Evolutionary conservation across 768 basidiomycete species (phyloP).

Genomic region (Myochromella boudieri): DNA sequence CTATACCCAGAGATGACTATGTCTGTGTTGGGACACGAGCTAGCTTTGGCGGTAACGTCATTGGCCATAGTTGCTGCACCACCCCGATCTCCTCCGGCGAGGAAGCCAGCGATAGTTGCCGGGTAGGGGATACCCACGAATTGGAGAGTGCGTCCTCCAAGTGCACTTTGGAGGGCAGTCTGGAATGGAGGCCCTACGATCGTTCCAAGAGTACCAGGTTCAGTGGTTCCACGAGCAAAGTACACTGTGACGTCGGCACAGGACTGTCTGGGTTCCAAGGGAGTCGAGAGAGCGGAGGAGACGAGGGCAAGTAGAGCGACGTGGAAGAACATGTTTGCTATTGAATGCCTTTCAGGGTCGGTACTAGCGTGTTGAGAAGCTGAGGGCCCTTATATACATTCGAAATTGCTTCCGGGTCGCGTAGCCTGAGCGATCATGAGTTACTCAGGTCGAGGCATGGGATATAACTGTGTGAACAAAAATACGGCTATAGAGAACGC

Average conservation of each 20-base stretch:
- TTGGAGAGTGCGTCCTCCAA: slow-evolving; percentile 28
- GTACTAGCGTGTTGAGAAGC: too few species aligned
- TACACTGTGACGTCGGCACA: slow-evolving; percentile 34
- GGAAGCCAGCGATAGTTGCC: slow-evolving; percentile 33
- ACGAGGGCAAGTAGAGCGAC: slow-evolving; percentile 15
- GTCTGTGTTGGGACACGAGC: slow-evolving; percentile 29
- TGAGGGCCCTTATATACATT: too few species aligned
- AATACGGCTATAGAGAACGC: too few species aligned
- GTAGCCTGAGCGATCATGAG: too few species aligned
- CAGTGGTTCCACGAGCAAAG: slow-evolving; percentile 38
- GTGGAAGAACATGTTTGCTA: slow-evolving; percentile 19
- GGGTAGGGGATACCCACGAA: slow-evolving; percentile 38
- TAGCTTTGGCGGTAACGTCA: slow-evolving; percentile 26
- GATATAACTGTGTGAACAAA: too few species aligned
- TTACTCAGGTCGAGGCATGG: too few species aligned
- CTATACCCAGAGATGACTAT: slow-evolving; percentile 36
- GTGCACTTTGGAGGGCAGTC: slow-evolving; percentile 25
- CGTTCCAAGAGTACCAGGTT: slow-evolving; percentile 30
- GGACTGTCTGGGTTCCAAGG: slow-evolving; percentile 18
- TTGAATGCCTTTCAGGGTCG: too few species aligned
- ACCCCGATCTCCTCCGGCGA: slow-evolving; percentile 33
- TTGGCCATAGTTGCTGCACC: slow-evolving; percentile 36
- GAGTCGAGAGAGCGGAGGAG: slow-evolving; percentile 21
- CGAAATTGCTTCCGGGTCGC: too few species aligned
- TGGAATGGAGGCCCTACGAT: slow-evolving; percentile 38